Evolutionary conservation across 495 filamentous ascomycete species (phyloP), one percentile per base, ranked within the genome.

Genomic region (Penicillium crystallinum): DNA sequence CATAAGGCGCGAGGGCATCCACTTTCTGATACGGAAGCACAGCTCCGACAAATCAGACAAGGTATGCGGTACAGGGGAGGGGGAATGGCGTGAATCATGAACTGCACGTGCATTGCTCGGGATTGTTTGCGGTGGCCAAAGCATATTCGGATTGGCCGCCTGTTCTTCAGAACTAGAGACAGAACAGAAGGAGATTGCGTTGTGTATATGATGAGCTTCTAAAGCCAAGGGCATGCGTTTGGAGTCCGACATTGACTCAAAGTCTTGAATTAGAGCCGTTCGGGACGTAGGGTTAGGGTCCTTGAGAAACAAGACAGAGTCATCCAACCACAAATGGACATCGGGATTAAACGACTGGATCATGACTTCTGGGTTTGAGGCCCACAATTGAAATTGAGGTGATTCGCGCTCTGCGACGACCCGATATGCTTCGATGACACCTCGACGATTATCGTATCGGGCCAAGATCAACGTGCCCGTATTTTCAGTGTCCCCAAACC

Each of bases 381-480:
- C 67, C 87, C 87, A 93, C 12, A 71, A 58, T 46, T 81, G 64
- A 21, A 81, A 76, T n/a, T 67, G 71, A 19, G 77, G 72, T 4
- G 38, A 51, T 1, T 70, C 66, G 21, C 82, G 75, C 40, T 82
- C 74, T 14, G 87, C 89, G 7, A 90, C 70, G 0, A 96, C 68
- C n/a, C 83, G 80, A 67, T 90, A 90, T 25, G 80, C 88, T 62
- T 91, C 88, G 49, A 97, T 95, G 52, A 84, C 83, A 10, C 85
- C 87, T 12, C 79, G 71, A 15, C 79, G 73, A 17, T 82, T 72
- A 63, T 95, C 82, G 59, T 90, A 97, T 0, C 85, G 82, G 23
- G 80, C 74, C 17, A 95, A 63, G 18, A 95, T 76, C 30, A 96
- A 61, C 45, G 83, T 84, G 0, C 91, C 91, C n/a, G 67, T 76